phyloP scores from a whole-genome alignment of 345 rosid species.

The Citrus reticulata region DNA sequence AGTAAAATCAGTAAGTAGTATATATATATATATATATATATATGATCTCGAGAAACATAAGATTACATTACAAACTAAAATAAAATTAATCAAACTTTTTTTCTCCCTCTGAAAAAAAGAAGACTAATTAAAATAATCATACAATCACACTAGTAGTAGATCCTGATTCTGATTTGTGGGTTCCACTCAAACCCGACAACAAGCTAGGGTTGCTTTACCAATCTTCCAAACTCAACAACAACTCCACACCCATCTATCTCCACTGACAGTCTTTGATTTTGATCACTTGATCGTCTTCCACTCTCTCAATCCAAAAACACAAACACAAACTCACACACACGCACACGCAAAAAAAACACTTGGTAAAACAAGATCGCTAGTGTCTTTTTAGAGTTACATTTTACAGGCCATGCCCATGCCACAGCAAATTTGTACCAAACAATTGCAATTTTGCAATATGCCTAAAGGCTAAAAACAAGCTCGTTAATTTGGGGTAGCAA shows the following conservation, averaged over 20 bases:
- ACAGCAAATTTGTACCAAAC: no score
- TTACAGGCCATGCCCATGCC: not conserved
- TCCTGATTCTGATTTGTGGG: slow-evolving; percentile 64
- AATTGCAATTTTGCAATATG: slow-evolving; percentile 11
- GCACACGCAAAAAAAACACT: not conserved
- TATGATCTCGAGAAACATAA: slow-evolving; percentile 2
- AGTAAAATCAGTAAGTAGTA: not conserved
- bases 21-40: not conserved
- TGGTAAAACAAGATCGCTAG: not conserved
- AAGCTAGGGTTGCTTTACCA: slow-evolving; percentile 23
- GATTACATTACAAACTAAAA: slow-evolving; percentile 8
- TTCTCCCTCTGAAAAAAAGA: not conserved
- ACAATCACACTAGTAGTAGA: slow-evolving; percentile 36
- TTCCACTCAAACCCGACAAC: slow-evolving; percentile 50
- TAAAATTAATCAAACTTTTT: not conserved
- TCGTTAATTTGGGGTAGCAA: slow-evolving; percentile 24
- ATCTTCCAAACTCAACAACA: slow-evolving; percentile 27
- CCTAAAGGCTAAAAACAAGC: slow-evolving; percentile 16
- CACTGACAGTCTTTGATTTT: slow-evolving; percentile 1
- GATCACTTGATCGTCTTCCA: not conserved
- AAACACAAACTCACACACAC: not conserved
- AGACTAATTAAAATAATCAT: slow-evolving; percentile 19
- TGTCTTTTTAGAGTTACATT: not conserved
- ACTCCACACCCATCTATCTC: slow-evolving; percentile 32
- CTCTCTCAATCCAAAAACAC: not conserved